Conservation (phyloP, 2,329 filamentous ascomycete species). For the Sporothrix dimorphospora region DNA sequence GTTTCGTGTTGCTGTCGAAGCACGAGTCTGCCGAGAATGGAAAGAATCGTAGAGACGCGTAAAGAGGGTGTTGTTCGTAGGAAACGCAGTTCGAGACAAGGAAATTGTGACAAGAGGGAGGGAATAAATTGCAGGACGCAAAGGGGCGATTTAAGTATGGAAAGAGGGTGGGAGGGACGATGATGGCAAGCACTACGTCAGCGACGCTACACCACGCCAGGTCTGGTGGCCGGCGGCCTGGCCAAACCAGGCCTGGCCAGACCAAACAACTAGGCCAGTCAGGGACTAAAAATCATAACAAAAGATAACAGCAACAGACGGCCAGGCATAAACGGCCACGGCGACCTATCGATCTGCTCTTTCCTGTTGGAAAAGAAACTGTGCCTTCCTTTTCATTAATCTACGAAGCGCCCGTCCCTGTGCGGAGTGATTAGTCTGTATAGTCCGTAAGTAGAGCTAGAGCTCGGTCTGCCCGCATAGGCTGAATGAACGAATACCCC, state of each 20-base stretch:
- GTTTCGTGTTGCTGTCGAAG: neutral
- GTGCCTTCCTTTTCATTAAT: neutral
- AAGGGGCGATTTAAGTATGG: constrained; percentile 4
- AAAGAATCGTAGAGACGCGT: neutral
- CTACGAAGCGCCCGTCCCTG: neutral
- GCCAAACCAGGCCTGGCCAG: neutral
- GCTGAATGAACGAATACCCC: neutral
- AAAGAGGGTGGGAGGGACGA: neutral
- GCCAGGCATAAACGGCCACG: neutral
- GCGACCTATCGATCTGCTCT: neutral
- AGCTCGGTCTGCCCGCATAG: no score
- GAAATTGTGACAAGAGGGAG: neutral
- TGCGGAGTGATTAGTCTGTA: no score
- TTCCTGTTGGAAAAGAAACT: neutral
- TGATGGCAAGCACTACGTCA: constrained; percentile 28
- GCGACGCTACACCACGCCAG: constrained; percentile 20
- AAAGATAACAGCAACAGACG: neutral
- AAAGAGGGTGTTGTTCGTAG: neutral
- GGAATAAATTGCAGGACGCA: neutral
- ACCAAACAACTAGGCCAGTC: neutral
- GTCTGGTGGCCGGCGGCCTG: neutral
- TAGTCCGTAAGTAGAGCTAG: no score
- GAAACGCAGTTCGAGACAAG: neutral
- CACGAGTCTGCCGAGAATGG: neutral
- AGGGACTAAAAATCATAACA: neutral